Evolutionary conservation across 208 protist genomes (phyloP).

Genomic region (Polymyxa betae): DNA sequence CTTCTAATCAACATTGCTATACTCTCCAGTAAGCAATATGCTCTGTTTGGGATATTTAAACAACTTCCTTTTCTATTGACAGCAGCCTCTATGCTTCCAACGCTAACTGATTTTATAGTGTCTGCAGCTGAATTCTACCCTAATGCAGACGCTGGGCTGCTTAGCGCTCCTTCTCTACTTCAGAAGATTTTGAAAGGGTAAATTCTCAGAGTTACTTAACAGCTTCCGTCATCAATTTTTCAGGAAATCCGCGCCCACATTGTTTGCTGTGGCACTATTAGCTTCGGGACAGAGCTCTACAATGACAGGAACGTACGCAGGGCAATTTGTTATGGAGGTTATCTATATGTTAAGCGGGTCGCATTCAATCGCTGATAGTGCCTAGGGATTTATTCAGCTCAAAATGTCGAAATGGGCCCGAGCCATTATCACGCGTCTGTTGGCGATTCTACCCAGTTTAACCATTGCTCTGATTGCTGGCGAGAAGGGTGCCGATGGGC

Average conservation of each 20-base stretch:
- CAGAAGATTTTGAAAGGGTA: conserved; percentile 25
- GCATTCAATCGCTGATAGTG: background rate
- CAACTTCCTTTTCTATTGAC: no score
- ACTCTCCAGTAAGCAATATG: conserved; percentile 13
- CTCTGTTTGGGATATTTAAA: background rate
- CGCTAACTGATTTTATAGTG: conserved; percentile 18
- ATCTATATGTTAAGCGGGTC: background rate
- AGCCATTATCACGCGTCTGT: background rate
- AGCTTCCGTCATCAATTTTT: background rate
- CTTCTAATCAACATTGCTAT: conserved; percentile 35
- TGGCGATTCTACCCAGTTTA: conserved; percentile 17
- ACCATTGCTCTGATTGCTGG: conserved; percentile 21
- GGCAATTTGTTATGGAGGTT: conserved; percentile 45
- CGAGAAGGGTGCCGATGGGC: conserved; percentile 11
- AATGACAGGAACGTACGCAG: conserved; percentile 33
- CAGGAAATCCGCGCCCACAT: background rate
- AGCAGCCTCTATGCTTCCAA: background rate
- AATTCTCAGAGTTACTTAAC: background rate
- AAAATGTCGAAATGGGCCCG: conserved; percentile 6
- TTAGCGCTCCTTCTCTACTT: conserved; percentile 15
- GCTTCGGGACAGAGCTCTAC: conserved; percentile 21
- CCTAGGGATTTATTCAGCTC: background rate
- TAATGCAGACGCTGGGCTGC: conserved; percentile 17
- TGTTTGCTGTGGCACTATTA: conserved; percentile 7
- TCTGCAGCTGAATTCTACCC: conserved; percentile 35